Percentiles rank a stretch among this genome's conserved stretches.
phyloP scores from a whole-genome alignment of 768 basidiomycete species.

The Gelatoporia subvermispora region DNA sequence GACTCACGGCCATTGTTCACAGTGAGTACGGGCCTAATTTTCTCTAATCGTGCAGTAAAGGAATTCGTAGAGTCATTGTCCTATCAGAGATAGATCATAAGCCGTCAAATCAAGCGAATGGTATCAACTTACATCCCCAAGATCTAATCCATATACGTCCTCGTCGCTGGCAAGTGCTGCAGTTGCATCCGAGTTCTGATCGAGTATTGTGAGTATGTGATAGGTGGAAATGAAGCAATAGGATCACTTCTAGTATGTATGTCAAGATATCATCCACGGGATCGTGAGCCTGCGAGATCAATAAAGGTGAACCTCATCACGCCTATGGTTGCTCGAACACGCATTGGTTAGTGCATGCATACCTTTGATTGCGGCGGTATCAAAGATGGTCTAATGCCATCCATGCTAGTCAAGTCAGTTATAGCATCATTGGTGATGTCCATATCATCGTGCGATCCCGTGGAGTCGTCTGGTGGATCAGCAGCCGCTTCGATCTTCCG shows the following conservation, averaged over 20 bases:
- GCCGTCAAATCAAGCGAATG: no score
- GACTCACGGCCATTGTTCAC: no score
- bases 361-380: neutral
- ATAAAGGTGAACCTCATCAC: neutral
- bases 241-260: no score
- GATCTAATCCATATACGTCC: no score
- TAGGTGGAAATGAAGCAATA: no score
- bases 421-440: neutral
- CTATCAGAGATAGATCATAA: no score
- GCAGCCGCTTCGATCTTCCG: neutral
- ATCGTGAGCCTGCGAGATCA: neutral
- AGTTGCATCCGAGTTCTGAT: constrained; percentile 1
- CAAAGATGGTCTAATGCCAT: neutral
- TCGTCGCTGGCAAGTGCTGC: constrained; percentile 5
- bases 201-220: neutral
- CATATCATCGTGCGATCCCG: neutral
- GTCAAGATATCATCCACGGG: no score
- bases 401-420: neutral
- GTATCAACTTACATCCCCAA: no score
- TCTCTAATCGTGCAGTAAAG: no score
- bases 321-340: neutral
- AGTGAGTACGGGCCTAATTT: no score
- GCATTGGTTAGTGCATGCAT: no score
- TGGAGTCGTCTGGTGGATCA: constrained; percentile 2
- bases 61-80: no score